Conservation (phyloP, 768 basidiomycete species). For the Pleurotus ostreatus region DNA sequence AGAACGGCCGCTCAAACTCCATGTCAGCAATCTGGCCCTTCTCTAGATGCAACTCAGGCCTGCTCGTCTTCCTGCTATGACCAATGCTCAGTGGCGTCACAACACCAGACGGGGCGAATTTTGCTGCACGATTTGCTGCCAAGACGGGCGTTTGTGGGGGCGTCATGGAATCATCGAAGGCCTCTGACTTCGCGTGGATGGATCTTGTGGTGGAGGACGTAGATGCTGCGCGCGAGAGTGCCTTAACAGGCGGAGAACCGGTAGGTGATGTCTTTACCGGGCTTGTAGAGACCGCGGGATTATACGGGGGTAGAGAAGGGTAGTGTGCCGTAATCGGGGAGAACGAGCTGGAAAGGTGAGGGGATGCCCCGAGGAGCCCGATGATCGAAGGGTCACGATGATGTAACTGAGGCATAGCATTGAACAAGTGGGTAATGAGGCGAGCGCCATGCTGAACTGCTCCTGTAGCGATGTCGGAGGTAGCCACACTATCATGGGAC, state of each 20-base stretch:
- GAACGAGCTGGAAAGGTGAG: conserved; percentile 44
- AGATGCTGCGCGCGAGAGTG: not conserved
- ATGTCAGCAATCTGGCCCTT: conserved; percentile 51
- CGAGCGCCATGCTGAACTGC: conserved; percentile 72
- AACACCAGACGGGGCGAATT: conserved; percentile 15
- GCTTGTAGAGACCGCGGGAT: not conserved
- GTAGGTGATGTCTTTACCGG: not conserved
- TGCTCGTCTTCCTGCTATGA: conserved; percentile 21
- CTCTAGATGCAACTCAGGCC: conserved; percentile 36
- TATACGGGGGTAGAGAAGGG: not conserved
- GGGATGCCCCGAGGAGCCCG: conserved; percentile 78
- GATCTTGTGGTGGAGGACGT: not conserved
- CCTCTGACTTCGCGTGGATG: conserved; percentile 42
- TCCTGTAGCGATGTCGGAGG: conserved; percentile 65
- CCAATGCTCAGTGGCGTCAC: conserved; percentile 17
- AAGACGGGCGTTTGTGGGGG: conserved; percentile 48
- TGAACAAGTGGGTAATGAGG: conserved; percentile 92
- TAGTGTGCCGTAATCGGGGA: conserved; percentile 21
- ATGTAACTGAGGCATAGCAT: conserved; percentile 87
- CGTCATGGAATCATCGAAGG: conserved; percentile 54
- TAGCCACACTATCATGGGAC: conserved; percentile 54
- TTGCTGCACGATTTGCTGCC: conserved; percentile 11
- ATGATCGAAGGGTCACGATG: conserved; percentile 92
- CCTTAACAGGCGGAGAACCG: conserved; percentile 14
- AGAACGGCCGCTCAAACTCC: conserved; percentile 69